Evolutionary conservation across 2,329 filamentous ascomycete genomes (phyloP).

Genomic region (Helminthosporium solani): DNA sequence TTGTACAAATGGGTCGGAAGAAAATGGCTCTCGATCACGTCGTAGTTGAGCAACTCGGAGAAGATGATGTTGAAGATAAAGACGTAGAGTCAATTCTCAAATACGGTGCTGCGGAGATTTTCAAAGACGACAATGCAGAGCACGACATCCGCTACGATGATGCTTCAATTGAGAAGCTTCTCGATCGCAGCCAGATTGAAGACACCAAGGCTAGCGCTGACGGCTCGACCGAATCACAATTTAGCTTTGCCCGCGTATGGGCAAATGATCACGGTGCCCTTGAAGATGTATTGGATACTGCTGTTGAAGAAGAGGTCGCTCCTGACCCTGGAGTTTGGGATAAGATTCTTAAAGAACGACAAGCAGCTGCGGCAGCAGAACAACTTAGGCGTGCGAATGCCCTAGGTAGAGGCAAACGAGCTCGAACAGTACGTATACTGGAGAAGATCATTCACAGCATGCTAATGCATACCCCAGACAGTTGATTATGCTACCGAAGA

Average conservation of each 20-base stretch:
- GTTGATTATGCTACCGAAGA: slow-evolving; percentile 51
- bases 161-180: slow-evolving; percentile 78
- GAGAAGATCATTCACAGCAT: neutral
- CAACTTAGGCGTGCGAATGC: slow-evolving; percentile 66
- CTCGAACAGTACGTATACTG: slow-evolving; percentile 55
- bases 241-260: slow-evolving; percentile 90
- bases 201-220: slow-evolving; percentile 66
- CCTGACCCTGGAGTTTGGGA: slow-evolving; percentile 80
- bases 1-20: slow-evolving; percentile 90
- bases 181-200: slow-evolving; percentile 84
- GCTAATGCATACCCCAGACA: slow-evolving; percentile 22
- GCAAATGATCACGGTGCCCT: slow-evolving; percentile 73
- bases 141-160: slow-evolving; percentile 79
- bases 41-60: slow-evolving; percentile 87
- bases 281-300: slow-evolving; percentile 61
- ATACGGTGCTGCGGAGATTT: slow-evolving; percentile 83
- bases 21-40: slow-evolving; percentile 97
- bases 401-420: slow-evolving; percentile 83
- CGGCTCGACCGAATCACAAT: slow-evolving; percentile 71
- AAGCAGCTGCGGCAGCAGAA: slow-evolving; percentile 73
- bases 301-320: slow-evolving; percentile 54
- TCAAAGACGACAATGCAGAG: slow-evolving; percentile 70
- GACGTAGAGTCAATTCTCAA: slow-evolving; percentile 86
- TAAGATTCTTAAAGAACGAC: slow-evolving; percentile 79
- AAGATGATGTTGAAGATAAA: slow-evolving; percentile 73